Evolutionary conservation across 495 filamentous ascomycete genomes (phyloP).

Genomic region (Neurospora sp.): DNA sequence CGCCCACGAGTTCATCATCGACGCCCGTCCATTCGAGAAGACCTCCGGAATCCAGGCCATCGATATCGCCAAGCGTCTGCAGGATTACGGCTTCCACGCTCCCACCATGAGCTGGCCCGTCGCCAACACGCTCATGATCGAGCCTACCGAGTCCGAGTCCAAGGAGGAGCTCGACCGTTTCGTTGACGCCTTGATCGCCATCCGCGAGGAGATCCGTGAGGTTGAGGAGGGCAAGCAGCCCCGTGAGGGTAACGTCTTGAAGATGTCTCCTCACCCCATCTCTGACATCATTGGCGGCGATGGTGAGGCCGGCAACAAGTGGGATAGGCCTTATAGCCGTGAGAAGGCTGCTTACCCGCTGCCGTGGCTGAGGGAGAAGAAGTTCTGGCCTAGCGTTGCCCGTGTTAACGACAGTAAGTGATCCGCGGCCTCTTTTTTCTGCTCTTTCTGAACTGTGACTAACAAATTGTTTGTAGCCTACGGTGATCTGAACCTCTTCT

Average conservation of each 20-base stretch:
- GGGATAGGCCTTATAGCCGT: constrained; percentile 69
- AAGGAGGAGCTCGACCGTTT: constrained; percentile 93
- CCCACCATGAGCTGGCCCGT: constrained; percentile 99
- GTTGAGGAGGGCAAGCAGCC: constrained; percentile 75
- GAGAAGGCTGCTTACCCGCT: constrained; percentile 86
- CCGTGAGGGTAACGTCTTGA: constrained; percentile 78
- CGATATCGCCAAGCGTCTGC: constrained; percentile 93
- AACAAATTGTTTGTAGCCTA: constrained; percentile 44
- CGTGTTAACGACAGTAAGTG: constrained; percentile 79
- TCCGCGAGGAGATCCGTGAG: constrained; percentile 75
- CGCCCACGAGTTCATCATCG: constrained; percentile 97
- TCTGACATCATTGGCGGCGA: constrained; percentile 62
- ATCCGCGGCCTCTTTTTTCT: too few relatives aligned
- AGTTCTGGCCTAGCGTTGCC: constrained; percentile 93
- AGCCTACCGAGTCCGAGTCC: constrained; percentile 92
- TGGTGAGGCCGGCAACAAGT: constrained; percentile 41
- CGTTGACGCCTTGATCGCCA: constrained; percentile 83
- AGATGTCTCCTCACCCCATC: constrained; percentile 84
- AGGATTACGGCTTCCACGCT: constrained; percentile 97
- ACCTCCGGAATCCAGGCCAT: constrained; percentile 83
- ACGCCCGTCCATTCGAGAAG: constrained; percentile 79
- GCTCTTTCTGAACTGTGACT: constrained; percentile 5
- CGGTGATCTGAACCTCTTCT: constrained; percentile 90
- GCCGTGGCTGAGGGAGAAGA: constrained; percentile 82
- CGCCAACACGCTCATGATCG: constrained; percentile 94